Percentiles rank a stretch among this genome's conserved stretches.
Evolutionary conservation across 2,329 filamentous ascomycete species (phyloP).

Genomic region (Fusarium goolgardi): DNA sequence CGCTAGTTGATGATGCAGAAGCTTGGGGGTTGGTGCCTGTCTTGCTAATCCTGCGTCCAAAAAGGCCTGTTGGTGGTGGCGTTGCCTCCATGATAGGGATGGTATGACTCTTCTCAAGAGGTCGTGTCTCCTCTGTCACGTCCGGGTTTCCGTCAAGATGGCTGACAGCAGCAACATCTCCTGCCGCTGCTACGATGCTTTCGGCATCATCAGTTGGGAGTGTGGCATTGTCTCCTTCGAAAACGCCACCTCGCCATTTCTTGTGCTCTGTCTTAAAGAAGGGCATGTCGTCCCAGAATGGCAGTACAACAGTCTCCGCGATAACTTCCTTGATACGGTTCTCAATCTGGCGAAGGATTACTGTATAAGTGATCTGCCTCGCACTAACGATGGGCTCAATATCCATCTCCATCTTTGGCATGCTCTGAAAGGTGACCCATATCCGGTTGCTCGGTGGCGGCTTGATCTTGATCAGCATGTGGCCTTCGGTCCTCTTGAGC

Average conservation of each 20-base stretch:
- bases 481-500: slow-evolving; percentile 85
- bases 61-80: slow-evolving; percentile 56
- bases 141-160: slow-evolving; percentile 57
- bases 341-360: slow-evolving; percentile 93
- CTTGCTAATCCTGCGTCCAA: slow-evolving; percentile 62
- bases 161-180: slow-evolving; percentile 62
- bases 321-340: slow-evolving; percentile 94
- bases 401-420: slow-evolving; percentile 92
- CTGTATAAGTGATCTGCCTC: slow-evolving; percentile 92
- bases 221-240: slow-evolving; percentile 65
- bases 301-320: slow-evolving; percentile 88
- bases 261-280: slow-evolving; percentile 87
- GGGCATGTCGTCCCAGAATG: slow-evolving; percentile 96
- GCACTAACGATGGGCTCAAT: slow-evolving; percentile 96
- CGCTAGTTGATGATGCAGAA: slow-evolving; percentile 60
- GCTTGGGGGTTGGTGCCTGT: slow-evolving; percentile 48
- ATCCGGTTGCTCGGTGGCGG: slow-evolving; percentile 93
- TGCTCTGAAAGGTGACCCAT: slow-evolving; percentile 96
- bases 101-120: slow-evolving; percentile 68
- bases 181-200: slow-evolving; percentile 51
- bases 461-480: slow-evolving; percentile 87
- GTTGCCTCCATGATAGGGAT: slow-evolving; percentile 57
- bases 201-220: slow-evolving; percentile 42
- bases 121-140: slow-evolving; percentile 55
- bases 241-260: slow-evolving; percentile 87